Evolutionary conservation across 2,329 filamentous ascomycete genomes (phyloP).

Genomic region (Aspergillus aculeatinus): DNA sequence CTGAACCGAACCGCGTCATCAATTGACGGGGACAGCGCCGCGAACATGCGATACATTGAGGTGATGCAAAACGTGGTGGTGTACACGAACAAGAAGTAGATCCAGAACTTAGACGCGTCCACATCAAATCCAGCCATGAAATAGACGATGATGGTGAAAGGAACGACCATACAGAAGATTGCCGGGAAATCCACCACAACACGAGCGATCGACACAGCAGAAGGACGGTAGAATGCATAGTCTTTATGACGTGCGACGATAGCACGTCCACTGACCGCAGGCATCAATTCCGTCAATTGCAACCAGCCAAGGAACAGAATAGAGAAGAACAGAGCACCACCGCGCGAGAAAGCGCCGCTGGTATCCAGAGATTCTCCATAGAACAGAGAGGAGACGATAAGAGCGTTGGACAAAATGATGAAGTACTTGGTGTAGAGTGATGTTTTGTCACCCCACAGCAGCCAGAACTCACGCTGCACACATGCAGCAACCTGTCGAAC

Average conservation of each 20-base stretch:
- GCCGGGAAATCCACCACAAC: conserved; percentile 64
- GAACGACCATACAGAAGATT: conserved; percentile 57
- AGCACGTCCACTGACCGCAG: conserved; percentile 68
- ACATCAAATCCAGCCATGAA: conserved; percentile 63
- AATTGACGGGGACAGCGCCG: conserved; percentile 61
- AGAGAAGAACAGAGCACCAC: conserved; percentile 65
- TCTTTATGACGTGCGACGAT: conserved; percentile 68
- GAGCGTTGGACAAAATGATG: conserved; percentile 70
- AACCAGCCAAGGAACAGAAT: conserved; percentile 68
- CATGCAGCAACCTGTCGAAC: conserved; percentile 61
- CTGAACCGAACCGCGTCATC: conserved; percentile 66
- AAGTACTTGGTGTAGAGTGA: conserved; percentile 77
- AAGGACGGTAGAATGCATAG: conserved; percentile 69
- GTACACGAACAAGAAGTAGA: conserved; percentile 65
- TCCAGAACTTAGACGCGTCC: conserved; percentile 63
- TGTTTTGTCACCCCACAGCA: conserved; percentile 71
- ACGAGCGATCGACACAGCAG: conserved; percentile 61
- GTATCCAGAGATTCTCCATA: conserved; percentile 64
- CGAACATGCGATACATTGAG: conserved; percentile 66
- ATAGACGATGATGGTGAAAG: conserved; percentile 65
- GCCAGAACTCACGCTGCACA: conserved; percentile 73
- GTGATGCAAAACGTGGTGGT: conserved; percentile 63
- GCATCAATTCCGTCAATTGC: conserved; percentile 75
- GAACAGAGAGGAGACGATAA: conserved; percentile 78
- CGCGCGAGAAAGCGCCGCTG: conserved; percentile 61